Base-by-base conservation (phyloP, 2,329 filamentous ascomycete genomes). In the Pseudocercospora eumusae region DNA sequence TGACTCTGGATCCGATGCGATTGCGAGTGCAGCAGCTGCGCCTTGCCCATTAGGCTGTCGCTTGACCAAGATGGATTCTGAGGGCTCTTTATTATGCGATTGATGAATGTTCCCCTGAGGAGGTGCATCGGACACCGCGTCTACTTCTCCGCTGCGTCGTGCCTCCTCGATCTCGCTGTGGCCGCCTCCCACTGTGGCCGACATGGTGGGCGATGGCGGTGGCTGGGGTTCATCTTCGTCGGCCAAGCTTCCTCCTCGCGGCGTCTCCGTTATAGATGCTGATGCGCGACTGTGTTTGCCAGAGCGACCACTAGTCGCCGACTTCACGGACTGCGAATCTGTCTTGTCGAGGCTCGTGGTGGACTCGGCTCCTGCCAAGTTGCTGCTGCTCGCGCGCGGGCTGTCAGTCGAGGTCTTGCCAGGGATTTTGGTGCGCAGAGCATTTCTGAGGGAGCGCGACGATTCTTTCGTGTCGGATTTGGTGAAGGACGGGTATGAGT, bases 381-480 rank as follows among this genome's bases (percentile, higher is more conserved):
- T 80, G 25, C 90, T 81, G 40, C 84, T 82, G 11, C 93, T 96
- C 68, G 83, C 87, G 67, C 92, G 84, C 21, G 93, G 92, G 75
- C 93, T 96, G 73, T 96, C 93, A 50, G 81, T 86, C 73, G 71
- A 72, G 65, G 82, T 82, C 68, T 73, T 82, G 36, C 89, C 90
- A 1, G 90, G 92, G 63, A 96, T 97, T 79, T 97, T 97, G 65
- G 92, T 96, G 64, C 91, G 86, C 69, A 98, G 84, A 8, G 85
- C 85, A 42, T 87, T 89, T 69, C 91, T 87, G 76, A 97, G 88
- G 4, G 93, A 97, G 67, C 92, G 89, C 31, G 89, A 86, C 6
- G 92, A 97, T 68, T 96, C 93, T 75, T 93, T 93, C 27, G 93
- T 98, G 75, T 98, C 93, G 60, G 92, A 92, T 75, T 90, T 89